phyloP scores from a whole-genome alignment of 768 basidiomycete genomes.

The Tricholoma saponaceum region DNA sequence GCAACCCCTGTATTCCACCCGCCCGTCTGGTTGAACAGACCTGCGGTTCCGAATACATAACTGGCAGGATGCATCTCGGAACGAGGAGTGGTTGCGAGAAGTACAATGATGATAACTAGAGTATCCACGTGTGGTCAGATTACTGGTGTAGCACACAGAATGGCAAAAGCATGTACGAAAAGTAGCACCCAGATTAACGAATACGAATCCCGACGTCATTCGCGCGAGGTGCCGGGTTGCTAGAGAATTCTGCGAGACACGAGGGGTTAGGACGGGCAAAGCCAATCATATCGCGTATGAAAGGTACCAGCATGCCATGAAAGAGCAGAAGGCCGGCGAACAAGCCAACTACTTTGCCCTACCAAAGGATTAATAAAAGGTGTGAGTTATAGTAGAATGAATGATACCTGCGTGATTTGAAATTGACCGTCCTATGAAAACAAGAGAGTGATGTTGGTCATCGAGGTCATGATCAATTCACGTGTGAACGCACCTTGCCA shows the following conservation, averaged over 20 bases:
- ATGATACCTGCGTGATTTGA: constrained; percentile 46
- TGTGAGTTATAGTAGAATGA: not conserved
- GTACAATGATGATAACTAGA: constrained; percentile 77
- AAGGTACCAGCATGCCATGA: constrained; percentile 62
- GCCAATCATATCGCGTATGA: constrained; percentile 12
- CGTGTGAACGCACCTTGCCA: constrained; percentile 35
- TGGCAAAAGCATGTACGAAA: constrained; percentile 38
- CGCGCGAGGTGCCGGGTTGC: constrained; percentile 72
- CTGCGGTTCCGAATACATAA: constrained; percentile 76
- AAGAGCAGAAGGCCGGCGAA: constrained; percentile 73
- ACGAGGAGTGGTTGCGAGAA: constrained; percentile 70
- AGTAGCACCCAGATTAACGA: constrained; percentile 82
- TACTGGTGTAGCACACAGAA: not conserved
- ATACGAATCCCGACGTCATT: constrained; percentile 75
- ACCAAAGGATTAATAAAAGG: not conserved
- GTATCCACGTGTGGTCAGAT: constrained; percentile 1
- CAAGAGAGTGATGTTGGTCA: constrained; percentile 1
- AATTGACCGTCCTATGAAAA: constrained; percentile 49
- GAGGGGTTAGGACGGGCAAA: not conserved
- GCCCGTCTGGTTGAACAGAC: constrained; percentile 76
- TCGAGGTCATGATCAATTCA: constrained; percentile 5
- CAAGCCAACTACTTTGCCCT: constrained; percentile 75
- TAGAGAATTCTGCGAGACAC: constrained; percentile 52
- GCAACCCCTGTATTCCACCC: constrained; percentile 78
- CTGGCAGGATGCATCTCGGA: constrained; percentile 75